Conservation (phyloP, 2,329 filamentous ascomycete species). For the Lomentospora prolificans region DNA sequence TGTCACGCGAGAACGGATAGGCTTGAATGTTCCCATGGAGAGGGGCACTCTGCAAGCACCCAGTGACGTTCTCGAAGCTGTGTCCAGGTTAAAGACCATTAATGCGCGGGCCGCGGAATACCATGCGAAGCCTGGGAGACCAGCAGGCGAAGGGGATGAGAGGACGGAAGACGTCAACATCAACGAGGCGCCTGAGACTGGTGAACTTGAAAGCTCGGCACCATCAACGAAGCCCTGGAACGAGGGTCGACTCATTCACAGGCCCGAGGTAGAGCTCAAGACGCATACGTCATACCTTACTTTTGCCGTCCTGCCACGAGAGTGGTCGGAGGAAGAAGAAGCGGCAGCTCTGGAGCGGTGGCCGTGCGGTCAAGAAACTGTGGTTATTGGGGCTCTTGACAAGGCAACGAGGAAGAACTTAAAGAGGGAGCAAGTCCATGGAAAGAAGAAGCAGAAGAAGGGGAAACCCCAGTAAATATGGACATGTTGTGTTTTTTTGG, state of each 20-base stretch:
- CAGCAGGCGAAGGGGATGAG: conserved; percentile 18
- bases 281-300: conserved; percentile 96
- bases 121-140: conserved; percentile 30
- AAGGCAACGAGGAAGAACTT: conserved; percentile 46
- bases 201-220: conserved; percentile 16
- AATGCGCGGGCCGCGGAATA: conserved; percentile 60
- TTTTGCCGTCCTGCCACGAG: conserved; percentile 79
- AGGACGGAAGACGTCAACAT: conserved; percentile 14
- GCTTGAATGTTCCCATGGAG: conserved; percentile 54
- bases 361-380: conserved; percentile 46
- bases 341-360: conserved; percentile 52
- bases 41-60: conserved; percentile 62
- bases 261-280: conserved; percentile 81
- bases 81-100: conserved; percentile 62
- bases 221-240: conserved; percentile 48
- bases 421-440: conserved; percentile 42
- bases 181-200: conserved; percentile 11
- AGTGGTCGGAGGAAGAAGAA: conserved; percentile 81
- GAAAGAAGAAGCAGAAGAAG: conserved; percentile 34
- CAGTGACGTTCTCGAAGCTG: conserved; percentile 68
- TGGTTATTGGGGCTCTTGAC: conserved; percentile 42
- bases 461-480: conserved; percentile 3
- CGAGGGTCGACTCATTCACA: conserved; percentile 68
- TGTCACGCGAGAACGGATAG: conserved; percentile 71
- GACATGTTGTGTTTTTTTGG: no score